Percentiles rank a stretch among this genome's conserved stretches.
Conservation (phyloP, 208 protist genomes). For the Strigomonas galati region DNA sequence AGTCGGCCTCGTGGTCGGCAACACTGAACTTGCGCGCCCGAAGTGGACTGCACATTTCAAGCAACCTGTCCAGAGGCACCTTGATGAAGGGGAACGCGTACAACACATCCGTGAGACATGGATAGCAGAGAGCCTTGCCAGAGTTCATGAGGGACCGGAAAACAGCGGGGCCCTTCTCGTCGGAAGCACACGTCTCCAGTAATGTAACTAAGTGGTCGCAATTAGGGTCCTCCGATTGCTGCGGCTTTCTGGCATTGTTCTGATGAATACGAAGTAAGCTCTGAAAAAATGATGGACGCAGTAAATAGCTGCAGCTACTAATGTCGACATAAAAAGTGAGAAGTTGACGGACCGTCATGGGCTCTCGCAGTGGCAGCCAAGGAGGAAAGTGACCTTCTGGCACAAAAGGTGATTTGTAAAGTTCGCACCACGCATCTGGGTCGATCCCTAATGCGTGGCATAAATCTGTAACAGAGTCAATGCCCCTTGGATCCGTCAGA, state of each 20-base stretch:
- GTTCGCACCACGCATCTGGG: conserved; percentile 51
- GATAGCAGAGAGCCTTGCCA: conserved; percentile 55
- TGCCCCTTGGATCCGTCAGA: background rate
- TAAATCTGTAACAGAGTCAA: conserved; percentile 50
- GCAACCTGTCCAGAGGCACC: conserved; percentile 64
- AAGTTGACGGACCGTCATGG: conserved; percentile 60
- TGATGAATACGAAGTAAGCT: conserved; percentile 51
- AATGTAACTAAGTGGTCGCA: conserved; percentile 28
- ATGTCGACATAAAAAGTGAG: conserved; percentile 81
- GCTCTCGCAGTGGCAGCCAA: conserved; percentile 66
- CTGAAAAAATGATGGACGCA: conserved; percentile 74
- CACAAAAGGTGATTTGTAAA: conserved; percentile 80
- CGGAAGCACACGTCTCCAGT: conserved; percentile 46
- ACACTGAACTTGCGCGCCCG: conserved; percentile 75
- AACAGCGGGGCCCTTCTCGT: conserved; percentile 35
- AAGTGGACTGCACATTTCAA: conserved; percentile 74
- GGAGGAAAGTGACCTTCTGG: conserved; percentile 70
- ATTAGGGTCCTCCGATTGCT: background rate
- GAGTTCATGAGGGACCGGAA: conserved; percentile 54
- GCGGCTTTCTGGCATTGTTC: conserved; percentile 25
- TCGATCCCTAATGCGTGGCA: conserved; percentile 50
- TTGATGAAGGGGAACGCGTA: conserved; percentile 69
- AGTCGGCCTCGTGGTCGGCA: conserved; percentile 18
- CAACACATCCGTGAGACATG: conserved; percentile 67
- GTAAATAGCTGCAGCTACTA: conserved; percentile 73